These are phyloP conservation scores for Paramecium octaurelia DNA, from an alignment of 73 alveolate genomes.

Conservation along the genomic window DNA sequence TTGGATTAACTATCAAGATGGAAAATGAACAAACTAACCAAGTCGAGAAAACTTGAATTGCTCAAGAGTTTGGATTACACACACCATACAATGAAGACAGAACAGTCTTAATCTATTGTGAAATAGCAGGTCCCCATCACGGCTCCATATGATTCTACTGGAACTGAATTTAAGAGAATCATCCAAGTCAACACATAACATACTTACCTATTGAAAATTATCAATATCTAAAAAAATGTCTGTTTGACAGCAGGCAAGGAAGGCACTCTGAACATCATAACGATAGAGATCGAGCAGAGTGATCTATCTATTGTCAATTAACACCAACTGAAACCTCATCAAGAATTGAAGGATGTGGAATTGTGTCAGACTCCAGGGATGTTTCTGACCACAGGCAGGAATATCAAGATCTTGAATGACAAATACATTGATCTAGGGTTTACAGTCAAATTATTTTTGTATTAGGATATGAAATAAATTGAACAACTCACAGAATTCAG, in stretches of 20 bases:
- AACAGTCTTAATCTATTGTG: neutral
- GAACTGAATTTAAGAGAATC: conserved; percentile 10
- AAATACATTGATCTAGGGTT: conserved; percentile 31
- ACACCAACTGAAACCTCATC: conserved; percentile 21
- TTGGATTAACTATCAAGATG: neutral
- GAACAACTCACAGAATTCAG: conserved; percentile 32
- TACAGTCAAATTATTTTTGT: conserved; percentile 26
- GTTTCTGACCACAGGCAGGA: conserved; percentile 34
- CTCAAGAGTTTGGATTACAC: conserved; percentile 4
- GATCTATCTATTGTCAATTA: conserved; percentile 24
- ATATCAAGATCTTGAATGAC: neutral
- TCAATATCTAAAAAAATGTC: neutral
- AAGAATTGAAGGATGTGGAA: conserved; percentile 43
- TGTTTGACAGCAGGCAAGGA: conserved; percentile 46
- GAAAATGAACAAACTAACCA: neutral
- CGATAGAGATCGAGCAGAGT: neutral
- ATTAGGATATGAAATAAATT: conserved; percentile 12
- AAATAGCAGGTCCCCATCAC: neutral
- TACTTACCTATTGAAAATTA: neutral
- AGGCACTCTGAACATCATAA: neutral
- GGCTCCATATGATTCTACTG: conserved; percentile 12
- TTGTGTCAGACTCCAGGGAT: conserved; percentile 44
- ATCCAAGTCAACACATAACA: neutral
- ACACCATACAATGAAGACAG: neutral
- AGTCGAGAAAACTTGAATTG: neutral